Percentiles rank a stretch among this genome's conserved stretches.
These are phyloP conservation scores for Globisporangium carolinianum DNA, from an alignment of 352 stramenopile species.

Conservation along the genomic window DNA sequence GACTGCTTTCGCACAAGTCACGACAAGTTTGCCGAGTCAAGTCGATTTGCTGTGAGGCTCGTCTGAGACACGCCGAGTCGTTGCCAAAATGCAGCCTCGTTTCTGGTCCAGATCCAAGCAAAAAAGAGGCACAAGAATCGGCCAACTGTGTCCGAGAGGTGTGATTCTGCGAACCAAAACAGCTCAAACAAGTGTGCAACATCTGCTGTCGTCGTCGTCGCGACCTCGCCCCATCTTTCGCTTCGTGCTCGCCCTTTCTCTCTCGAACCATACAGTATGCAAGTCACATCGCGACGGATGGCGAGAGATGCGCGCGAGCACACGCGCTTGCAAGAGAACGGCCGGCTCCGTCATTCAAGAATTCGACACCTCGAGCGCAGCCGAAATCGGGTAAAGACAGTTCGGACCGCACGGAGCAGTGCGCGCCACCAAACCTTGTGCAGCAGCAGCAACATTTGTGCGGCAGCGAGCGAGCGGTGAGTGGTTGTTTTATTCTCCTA, in stretches of 20 bases:
- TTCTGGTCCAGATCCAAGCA: background rate
- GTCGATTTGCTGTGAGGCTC: background rate
- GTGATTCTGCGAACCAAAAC: background rate
- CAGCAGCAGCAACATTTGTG: background rate
- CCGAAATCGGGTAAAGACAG: slow-evolving; percentile 2
- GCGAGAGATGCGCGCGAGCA: background rate
- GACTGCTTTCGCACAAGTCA: background rate
- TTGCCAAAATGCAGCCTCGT: background rate
- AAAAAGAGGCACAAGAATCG: background rate
- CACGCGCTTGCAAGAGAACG: background rate
- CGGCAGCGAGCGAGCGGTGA: background rate
- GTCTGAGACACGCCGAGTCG: background rate
- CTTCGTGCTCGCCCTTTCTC: background rate
- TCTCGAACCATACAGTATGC: background rate
- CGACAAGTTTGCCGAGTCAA: background rate
- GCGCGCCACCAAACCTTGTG: too few species aligned
- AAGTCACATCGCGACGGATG: background rate
- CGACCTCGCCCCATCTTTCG: background rate
- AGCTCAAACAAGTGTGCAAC: background rate
- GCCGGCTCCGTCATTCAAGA: background rate
- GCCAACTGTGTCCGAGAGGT: background rate
- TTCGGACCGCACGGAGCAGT: background rate
- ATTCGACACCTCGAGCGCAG: background rate
- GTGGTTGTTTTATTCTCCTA: slow-evolving; percentile 16
- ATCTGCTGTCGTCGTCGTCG: background rate